Evolutionary conservation across 768 basidiomycete species (phyloP).

Genomic region (Mycena amicta): DNA sequence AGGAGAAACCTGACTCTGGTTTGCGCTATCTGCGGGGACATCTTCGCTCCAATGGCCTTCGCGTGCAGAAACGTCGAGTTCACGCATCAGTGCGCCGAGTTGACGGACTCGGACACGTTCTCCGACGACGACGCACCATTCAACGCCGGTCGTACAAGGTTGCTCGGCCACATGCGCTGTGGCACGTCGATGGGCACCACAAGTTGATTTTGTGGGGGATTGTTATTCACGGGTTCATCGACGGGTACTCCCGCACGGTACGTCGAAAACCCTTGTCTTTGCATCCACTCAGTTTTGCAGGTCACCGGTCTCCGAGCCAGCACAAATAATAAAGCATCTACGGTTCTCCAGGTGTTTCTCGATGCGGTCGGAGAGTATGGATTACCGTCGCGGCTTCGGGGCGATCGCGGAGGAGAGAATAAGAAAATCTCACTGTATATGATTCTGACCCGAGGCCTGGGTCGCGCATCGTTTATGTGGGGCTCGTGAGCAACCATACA

Average conservation of each 20-base stretch:
- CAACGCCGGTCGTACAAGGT: slow-evolving; percentile 20
- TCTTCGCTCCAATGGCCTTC: slow-evolving; percentile 23
- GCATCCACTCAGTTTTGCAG: background rate
- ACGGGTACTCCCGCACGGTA: slow-evolving; percentile 30
- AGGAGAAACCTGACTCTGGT: slow-evolving; percentile 25
- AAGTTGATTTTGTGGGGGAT: slow-evolving; percentile 31
- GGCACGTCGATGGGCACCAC: slow-evolving; percentile 32
- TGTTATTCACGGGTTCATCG: slow-evolving; percentile 31
- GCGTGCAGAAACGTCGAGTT: slow-evolving; percentile 21
- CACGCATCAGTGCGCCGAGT: slow-evolving; percentile 21
- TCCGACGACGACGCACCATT: background rate
- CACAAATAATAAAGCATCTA: slow-evolving; percentile 12
- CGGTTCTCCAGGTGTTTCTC: slow-evolving; percentile 14
- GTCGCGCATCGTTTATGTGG: slow-evolving; percentile 21
- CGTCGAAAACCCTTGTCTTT: background rate
- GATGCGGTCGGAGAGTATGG: background rate
- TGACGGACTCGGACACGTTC: slow-evolving; percentile 9
- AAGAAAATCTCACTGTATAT: slow-evolving; percentile 27
- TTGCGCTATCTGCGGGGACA: slow-evolving; percentile 27
- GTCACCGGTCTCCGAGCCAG: slow-evolving; percentile 14
- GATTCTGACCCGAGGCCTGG: slow-evolving; percentile 26
- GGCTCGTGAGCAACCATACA: slow-evolving; percentile 4
- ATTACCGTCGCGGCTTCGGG: slow-evolving; percentile 24
- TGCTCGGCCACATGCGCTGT: slow-evolving; percentile 20
- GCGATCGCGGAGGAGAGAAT: slow-evolving; percentile 32